phyloP scores from a whole-genome alignment of 805 yeast species.

The Ogataea angusta region DNA sequence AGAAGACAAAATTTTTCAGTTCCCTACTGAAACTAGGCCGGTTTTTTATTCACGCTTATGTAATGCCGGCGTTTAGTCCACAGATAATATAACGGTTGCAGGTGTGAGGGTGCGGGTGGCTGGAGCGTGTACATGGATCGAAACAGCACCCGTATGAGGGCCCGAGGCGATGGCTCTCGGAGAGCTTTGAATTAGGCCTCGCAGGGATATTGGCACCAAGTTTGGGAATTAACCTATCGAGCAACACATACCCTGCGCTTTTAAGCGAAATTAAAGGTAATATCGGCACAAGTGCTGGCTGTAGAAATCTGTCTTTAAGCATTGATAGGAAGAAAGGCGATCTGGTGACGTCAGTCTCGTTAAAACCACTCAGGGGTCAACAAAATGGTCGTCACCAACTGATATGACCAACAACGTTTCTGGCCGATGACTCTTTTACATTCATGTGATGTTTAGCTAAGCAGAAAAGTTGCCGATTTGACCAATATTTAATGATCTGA shows the following conservation, averaged over 20 bases:
- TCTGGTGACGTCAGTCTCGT: not conserved
- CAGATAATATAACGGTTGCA: not conserved
- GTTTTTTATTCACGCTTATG: not conserved
- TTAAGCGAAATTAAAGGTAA: not conserved
- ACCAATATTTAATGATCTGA: not conserved
- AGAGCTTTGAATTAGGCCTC: too few species aligned
- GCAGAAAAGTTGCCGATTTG: not conserved
- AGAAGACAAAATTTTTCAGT: not conserved
- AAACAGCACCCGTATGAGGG: too few species aligned
- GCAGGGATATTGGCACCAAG: too few species aligned
- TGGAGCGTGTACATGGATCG: not conserved
- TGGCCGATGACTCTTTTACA: not conserved
- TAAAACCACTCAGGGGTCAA: not conserved
- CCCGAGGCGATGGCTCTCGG: too few species aligned
- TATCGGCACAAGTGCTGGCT: not conserved
- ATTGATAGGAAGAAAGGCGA: not conserved
- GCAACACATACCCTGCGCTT: too few species aligned
- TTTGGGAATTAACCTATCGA: too few species aligned
- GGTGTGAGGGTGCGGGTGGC: not conserved
- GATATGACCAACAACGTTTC: too few species aligned
- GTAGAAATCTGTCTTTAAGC: not conserved
- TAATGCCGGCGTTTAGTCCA: not conserved
- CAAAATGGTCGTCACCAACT: not conserved
- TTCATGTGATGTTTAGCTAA: not conserved
- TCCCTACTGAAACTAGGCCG: not conserved